phyloP scores from a whole-genome alignment of 495 filamentous ascomycete species.

The Annulohypoxylon maeteangense region DNA sequence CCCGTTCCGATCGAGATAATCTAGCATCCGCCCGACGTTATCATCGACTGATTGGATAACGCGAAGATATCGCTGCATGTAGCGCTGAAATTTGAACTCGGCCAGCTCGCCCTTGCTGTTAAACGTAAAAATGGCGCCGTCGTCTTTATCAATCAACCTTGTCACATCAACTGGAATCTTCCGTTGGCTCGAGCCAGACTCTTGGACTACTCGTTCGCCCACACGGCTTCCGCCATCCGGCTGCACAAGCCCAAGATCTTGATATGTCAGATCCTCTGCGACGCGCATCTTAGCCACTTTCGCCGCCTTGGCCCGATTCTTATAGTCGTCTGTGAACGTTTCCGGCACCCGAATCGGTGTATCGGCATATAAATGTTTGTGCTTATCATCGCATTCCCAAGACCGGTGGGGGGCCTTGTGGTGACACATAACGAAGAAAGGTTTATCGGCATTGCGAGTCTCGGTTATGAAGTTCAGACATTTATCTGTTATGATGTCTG shows the following conservation, averaged over 20 bases:
- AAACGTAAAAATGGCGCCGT: constrained; percentile 54
- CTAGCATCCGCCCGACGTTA: constrained; percentile 55
- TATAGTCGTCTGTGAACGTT: constrained; percentile 58
- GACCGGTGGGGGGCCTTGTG: constrained; percentile 59
- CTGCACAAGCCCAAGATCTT: constrained; percentile 56
- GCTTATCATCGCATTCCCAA: constrained; percentile 57
- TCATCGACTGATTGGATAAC: constrained; percentile 58
- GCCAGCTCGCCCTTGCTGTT: constrained; percentile 48
- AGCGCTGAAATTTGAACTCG: constrained; percentile 61
- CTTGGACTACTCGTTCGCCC: constrained; percentile 47
- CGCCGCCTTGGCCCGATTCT: constrained; percentile 56
- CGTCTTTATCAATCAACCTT: constrained; percentile 55
- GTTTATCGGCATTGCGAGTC: constrained; percentile 45
- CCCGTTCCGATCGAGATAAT: constrained; percentile 51
- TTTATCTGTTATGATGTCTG: constrained; percentile 59
- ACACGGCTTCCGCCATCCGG: constrained; percentile 52
- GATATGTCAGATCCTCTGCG: constrained; percentile 55
- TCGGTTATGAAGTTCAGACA: constrained; percentile 51
- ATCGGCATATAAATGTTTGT: constrained; percentile 54
- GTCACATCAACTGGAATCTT: constrained; percentile 51
- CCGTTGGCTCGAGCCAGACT: constrained; percentile 40
- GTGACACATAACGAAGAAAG: constrained; percentile 62
- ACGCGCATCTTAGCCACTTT: constrained; percentile 56
- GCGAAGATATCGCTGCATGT: constrained; percentile 60
- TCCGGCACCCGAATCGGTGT: constrained; percentile 51